These are phyloP conservation scores for Beauveria australis DNA, from an alignment of 2,329 filamentous ascomycete species.

Conservation along the genomic window DNA sequence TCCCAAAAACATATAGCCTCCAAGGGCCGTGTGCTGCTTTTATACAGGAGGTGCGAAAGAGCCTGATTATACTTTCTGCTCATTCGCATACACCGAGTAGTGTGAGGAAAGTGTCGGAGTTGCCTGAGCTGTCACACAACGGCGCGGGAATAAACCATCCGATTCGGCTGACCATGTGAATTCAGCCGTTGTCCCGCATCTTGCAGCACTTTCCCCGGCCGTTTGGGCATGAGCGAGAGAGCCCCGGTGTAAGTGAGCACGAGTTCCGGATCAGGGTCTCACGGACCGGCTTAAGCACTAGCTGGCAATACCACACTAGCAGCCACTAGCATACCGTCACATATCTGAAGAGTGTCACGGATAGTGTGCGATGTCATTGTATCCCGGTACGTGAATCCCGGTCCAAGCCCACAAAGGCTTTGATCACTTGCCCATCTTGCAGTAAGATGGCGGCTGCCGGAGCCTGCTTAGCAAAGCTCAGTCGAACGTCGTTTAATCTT, in stretches of 20 bases:
- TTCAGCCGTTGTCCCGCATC: not conserved
- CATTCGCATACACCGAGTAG: not conserved
- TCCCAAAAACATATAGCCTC: not conserved
- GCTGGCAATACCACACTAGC: not conserved
- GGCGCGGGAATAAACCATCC: not conserved
- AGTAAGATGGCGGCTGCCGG: not conserved
- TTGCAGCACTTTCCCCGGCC: not conserved
- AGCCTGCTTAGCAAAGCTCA: not conserved
- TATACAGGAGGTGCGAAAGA: not conserved
- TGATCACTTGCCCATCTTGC: not conserved
- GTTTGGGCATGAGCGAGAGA: not conserved
- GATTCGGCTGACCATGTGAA: not conserved
- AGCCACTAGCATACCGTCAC: not conserved
- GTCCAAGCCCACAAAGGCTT: not conserved
- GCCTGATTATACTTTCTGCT: not conserved
- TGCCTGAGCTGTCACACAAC: not conserved
- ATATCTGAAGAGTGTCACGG: not conserved
- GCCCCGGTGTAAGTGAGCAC: conserved; percentile 6
- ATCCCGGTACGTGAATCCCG: not conserved
- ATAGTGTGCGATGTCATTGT: not conserved
- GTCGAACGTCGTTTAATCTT: not conserved
- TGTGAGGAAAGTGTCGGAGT: not conserved
- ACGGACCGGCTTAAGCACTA: not conserved
- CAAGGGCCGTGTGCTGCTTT: not conserved
- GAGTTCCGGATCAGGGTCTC: not conserved